Conservation (phyloP, 2,329 filamentous ascomycete genomes). For the Fusarium tanahbumbuense region DNA sequence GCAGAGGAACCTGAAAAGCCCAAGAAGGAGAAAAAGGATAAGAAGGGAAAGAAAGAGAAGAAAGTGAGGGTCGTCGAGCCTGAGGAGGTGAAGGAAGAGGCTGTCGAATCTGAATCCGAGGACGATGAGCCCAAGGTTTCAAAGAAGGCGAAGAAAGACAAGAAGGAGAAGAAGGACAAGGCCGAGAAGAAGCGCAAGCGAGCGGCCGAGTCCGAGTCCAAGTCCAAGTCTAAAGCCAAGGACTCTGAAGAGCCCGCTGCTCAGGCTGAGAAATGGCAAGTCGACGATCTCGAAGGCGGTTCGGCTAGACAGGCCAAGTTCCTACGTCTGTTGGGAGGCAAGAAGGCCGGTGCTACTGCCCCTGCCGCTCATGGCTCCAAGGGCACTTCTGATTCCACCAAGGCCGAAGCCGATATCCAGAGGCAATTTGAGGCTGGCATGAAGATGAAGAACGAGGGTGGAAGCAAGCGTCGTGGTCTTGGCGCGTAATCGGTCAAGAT, state of each 20-base stretch:
- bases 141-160: conserved; percentile 51
- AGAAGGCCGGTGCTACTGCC: conserved; percentile 56
- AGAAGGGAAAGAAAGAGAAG: conserved; percentile 48
- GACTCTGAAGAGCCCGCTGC: conserved; percentile 14
- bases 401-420: conserved; percentile 65
- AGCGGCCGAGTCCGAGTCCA: conserved; percentile 30
- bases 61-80: conserved; percentile 30
- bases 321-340: conserved; percentile 65
- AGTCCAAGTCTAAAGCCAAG: conserved; percentile 30
- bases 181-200: conserved; percentile 54
- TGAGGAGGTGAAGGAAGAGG: conserved; percentile 40
- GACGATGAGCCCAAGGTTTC: conserved; percentile 30
- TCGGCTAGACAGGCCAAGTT: conserved; percentile 66
- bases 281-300: conserved; percentile 63
- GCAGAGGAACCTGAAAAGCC: conserved; percentile 41
- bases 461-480: conserved; percentile 63
- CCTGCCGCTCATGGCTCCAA: conserved; percentile 36
- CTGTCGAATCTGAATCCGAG: conserved; percentile 21
- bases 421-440: conserved; percentile 68
- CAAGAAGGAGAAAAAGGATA: conserved; percentile 46
- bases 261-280: conserved; percentile 63
- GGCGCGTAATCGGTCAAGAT: conserved; percentile 56
- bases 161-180: conserved; percentile 48
- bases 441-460: conserved; percentile 65
- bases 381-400: conserved; percentile 51